Conservation (phyloP, 176 grass and related monocot species). For the Avena insularis region DNA sequence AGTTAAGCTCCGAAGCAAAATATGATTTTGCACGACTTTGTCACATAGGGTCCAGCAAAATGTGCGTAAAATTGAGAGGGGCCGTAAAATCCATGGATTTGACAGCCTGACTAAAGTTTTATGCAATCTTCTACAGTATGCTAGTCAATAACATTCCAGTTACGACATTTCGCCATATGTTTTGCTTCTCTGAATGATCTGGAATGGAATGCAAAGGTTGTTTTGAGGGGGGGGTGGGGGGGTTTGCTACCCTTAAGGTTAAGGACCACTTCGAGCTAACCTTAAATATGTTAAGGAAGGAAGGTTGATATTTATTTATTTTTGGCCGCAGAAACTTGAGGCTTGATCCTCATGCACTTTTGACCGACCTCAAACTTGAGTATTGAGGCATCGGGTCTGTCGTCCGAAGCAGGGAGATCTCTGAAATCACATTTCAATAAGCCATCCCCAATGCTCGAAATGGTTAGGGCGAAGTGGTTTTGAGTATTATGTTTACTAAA, state of each 20-base stretch:
- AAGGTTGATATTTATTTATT: background rate
- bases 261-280: conserved; percentile 26
- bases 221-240: conserved; percentile 11
- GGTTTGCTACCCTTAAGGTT: conserved; percentile 13
- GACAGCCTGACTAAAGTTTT: background rate
- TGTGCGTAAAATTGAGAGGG: background rate
- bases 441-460: background rate
- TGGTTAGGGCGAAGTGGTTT: no score
- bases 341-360: background rate
- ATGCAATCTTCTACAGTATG: no score
- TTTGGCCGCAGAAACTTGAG: conserved; percentile 16
- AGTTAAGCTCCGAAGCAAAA: conserved; percentile 14
- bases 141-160: no score
- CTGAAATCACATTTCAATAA: conserved; percentile 16
- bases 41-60: conserved; percentile 1
- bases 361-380: conserved; percentile 19
- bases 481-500: no score
- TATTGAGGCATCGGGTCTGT: background rate
- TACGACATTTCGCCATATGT: no score
- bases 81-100: background rate
- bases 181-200: background rate
- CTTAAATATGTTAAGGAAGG: background rate
- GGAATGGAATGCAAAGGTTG: background rate
- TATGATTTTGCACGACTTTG: conserved; percentile 11
- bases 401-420: background rate